phyloP scores from a whole-genome alignment of 345 rosid species.

The Lepidium africanum region DNA sequence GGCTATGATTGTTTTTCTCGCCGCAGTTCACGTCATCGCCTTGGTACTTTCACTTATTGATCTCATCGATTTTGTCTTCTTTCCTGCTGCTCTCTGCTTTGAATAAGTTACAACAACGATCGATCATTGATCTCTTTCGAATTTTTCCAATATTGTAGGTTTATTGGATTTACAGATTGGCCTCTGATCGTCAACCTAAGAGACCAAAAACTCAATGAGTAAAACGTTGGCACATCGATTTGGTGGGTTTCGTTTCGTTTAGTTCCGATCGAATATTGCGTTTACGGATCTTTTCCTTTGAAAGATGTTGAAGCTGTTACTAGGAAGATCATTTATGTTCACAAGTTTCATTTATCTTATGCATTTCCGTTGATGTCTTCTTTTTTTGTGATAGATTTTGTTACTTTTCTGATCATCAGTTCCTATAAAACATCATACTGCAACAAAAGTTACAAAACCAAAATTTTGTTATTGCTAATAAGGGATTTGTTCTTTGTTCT shows the following conservation, averaged over 20 bases:
- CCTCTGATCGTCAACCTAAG: slow-evolving; percentile 64
- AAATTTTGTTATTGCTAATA: not conserved
- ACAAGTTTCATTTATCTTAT: not conserved
- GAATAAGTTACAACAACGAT: not conserved
- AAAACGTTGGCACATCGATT: not conserved
- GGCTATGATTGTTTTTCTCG: slow-evolving; percentile 48
- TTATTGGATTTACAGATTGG: slow-evolving; percentile 79
- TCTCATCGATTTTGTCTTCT: not conserved
- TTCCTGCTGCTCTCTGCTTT: not conserved
- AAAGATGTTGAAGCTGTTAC: not conserved
- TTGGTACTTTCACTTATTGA: slow-evolving; percentile 34
- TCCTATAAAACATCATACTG: not conserved
- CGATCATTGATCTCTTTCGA: not conserved
- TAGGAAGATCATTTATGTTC: not conserved
- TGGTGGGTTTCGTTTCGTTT: not conserved
- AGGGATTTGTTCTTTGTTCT: not conserved
- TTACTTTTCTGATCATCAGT: not conserved
- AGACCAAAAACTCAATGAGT: slow-evolving; percentile 59
- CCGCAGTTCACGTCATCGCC: slow-evolving; percentile 76
- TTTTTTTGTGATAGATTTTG: not conserved
- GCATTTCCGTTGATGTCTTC: not conserved
- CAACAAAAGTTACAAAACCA: not conserved
- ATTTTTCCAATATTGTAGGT: slow-evolving; percentile 28
- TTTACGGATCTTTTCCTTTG: not conserved
- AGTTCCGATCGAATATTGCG: not conserved